Conservation (phyloP, 2,329 filamentous ascomycete species). For the Amauroascus niger region DNA sequence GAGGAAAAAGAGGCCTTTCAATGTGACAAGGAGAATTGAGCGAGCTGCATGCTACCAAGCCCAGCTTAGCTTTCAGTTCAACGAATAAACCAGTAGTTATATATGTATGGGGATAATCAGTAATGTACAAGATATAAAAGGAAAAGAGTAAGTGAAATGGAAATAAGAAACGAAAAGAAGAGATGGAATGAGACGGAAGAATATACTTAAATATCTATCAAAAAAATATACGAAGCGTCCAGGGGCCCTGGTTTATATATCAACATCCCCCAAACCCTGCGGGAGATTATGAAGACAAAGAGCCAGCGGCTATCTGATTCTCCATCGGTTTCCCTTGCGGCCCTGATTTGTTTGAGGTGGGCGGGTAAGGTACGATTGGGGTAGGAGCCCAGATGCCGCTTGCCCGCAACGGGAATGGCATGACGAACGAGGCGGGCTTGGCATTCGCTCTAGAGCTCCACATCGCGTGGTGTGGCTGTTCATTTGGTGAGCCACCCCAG, state of each 20-base stretch:
- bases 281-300: background rate
- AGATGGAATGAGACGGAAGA: background rate
- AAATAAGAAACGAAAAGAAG: background rate
- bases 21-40: background rate
- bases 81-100: background rate
- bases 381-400: background rate
- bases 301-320: constrained; percentile 5
- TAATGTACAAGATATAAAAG: background rate
- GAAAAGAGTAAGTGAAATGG: background rate
- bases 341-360: constrained; percentile 6
- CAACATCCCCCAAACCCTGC: too few relatives aligned
- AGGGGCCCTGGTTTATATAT: background rate
- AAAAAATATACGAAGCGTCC: too few relatives aligned
- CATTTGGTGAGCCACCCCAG: background rate
- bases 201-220: background rate
- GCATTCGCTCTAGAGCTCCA: background rate
- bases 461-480: background rate
- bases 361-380: background rate
- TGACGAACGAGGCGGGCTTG: background rate
- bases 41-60: constrained; percentile 1
- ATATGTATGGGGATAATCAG: background rate
- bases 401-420: background rate
- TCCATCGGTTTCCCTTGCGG: background rate
- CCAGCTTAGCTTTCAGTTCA: background rate
- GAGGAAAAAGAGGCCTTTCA: too few relatives aligned